Percentiles rank a stretch among this genome's conserved stretches.
Evolutionary conservation across 768 basidiomycete genomes (phyloP).

Genomic region (Lentinula edodes): DNA sequence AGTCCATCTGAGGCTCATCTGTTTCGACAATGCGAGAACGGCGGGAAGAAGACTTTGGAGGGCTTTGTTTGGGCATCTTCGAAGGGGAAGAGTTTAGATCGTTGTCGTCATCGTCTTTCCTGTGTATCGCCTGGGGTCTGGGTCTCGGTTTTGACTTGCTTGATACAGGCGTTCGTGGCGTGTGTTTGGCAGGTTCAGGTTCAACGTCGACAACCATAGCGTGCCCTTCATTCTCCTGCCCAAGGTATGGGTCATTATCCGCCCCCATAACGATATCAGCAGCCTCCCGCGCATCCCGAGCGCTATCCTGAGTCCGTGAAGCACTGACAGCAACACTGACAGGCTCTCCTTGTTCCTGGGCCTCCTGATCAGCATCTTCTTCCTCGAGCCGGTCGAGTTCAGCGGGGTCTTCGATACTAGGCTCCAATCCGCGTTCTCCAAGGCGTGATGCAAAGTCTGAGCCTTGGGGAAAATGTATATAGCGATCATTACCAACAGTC

Average conservation of each 20-base stretch:
- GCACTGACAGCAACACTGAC: neutral
- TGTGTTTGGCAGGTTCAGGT: neutral
- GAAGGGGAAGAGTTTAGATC: neutral
- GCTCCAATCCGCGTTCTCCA: constrained; percentile 35
- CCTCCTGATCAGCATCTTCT: constrained; percentile 13
- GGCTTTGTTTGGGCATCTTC: neutral
- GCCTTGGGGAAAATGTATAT: constrained; percentile 62
- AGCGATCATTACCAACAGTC: constrained; percentile 59
- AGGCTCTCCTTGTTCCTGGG: neutral
- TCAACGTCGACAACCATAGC: constrained; percentile 2
- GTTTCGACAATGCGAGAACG: neutral
- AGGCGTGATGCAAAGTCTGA: constrained; percentile 53
- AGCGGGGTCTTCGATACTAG: constrained; percentile 16
- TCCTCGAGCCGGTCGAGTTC: constrained; percentile 7
- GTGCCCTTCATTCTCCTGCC: neutral
- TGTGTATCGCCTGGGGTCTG: neutral
- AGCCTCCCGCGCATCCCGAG: constrained; percentile 17
- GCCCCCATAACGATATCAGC: constrained; percentile 17
- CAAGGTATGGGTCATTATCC: neutral
- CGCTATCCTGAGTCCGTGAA: constrained; percentile 15
- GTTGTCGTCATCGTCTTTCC: neutral
- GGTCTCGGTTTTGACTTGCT: neutral
- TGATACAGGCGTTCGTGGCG: neutral
- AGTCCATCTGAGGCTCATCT: neutral
- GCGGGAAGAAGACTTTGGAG: neutral